phyloP scores from a whole-genome alignment of 768 basidiomycete genomes.

The Collybia sordida region DNA sequence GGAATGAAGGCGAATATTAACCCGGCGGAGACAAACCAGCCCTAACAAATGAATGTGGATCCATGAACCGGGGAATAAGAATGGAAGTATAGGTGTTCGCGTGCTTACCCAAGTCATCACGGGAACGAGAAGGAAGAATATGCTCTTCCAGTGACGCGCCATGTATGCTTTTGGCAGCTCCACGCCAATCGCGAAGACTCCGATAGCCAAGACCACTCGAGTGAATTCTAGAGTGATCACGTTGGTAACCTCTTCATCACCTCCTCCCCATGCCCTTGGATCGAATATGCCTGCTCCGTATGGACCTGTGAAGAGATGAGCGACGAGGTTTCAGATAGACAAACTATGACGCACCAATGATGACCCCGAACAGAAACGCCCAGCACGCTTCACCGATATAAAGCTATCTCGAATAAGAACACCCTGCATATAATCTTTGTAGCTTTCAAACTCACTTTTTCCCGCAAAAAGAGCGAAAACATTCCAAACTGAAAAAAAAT shows the following conservation, averaged over 20 bases:
- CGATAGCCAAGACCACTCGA: conserved; percentile 90
- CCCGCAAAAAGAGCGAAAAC: conserved; percentile 90
- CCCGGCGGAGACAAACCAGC: conserved; percentile 92
- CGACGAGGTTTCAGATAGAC: background rate
- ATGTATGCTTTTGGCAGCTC: conserved; percentile 97
- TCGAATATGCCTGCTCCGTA: conserved; percentile 81
- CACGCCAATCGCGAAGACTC: conserved; percentile 97
- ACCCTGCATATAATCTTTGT: conserved; percentile 2
- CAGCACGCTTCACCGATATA: conserved; percentile 97
- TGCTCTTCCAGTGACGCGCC: conserved; percentile 86
- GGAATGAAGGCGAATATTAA: conserved; percentile 94
- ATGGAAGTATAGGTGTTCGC: background rate
- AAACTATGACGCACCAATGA: conserved; percentile 60
- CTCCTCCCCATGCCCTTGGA: conserved; percentile 72
- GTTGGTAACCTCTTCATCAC: conserved; percentile 51
- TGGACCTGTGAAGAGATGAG: conserved; percentile 52
- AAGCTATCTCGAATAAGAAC: conserved; percentile 38
- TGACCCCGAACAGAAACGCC: conserved; percentile 92
- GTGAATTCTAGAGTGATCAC: conserved; percentile 88
- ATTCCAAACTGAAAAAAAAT: conserved; percentile 72
- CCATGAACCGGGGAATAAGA: conserved; percentile 3
- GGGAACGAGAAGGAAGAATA: conserved; percentile 80
- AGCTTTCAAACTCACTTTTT: conserved; percentile 52
- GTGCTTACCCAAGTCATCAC: conserved; percentile 80
- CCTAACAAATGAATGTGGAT: conserved; percentile 42